A percentile compares a stretch with the other conserved stretches of the same genome.
Evolutionary conservation across 192 early-diverging fungal species (phyloP).

Genomic region (Backusella australiensis): DNA sequence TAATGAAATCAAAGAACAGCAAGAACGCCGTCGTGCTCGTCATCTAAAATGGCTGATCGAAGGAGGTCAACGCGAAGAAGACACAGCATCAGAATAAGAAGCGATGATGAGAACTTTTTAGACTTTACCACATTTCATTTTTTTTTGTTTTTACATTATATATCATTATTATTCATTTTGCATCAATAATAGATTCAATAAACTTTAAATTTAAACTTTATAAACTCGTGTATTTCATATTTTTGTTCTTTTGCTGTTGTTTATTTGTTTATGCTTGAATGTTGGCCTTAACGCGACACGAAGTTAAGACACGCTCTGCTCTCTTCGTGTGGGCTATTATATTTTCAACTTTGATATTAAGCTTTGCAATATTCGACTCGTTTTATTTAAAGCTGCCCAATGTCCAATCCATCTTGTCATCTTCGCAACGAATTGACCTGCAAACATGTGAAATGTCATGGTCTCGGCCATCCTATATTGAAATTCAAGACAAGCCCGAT

Average conservation of each 20-base stretch:
- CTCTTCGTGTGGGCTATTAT: neutral
- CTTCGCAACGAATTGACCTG: conserved; percentile 36
- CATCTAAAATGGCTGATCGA: conserved; percentile 50
- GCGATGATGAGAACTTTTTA: no score
- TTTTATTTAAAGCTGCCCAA: neutral
- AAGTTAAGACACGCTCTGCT: neutral
- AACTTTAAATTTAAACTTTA: neutral
- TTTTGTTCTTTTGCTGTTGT: neutral
- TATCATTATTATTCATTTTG: no score
- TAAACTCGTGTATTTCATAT: neutral
- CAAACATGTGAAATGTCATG: conserved; percentile 50
- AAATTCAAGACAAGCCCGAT: conserved; percentile 33
- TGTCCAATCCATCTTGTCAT: neutral
- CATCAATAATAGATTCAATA: no score
- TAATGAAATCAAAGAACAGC: conserved; percentile 51
- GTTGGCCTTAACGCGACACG: neutral
- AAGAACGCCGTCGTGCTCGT: conserved; percentile 44
- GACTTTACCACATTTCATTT: no score
- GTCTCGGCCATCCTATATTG: conserved; percentile 49
- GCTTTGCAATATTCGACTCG: neutral
- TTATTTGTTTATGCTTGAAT: neutral
- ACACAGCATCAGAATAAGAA: conserved; percentile 5
- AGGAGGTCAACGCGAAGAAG: conserved; percentile 29
- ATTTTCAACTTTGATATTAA: neutral
- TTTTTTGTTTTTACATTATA: no score